Conservation (phyloP, 257 asterid species). For the Coffea eugenioides region DNA sequence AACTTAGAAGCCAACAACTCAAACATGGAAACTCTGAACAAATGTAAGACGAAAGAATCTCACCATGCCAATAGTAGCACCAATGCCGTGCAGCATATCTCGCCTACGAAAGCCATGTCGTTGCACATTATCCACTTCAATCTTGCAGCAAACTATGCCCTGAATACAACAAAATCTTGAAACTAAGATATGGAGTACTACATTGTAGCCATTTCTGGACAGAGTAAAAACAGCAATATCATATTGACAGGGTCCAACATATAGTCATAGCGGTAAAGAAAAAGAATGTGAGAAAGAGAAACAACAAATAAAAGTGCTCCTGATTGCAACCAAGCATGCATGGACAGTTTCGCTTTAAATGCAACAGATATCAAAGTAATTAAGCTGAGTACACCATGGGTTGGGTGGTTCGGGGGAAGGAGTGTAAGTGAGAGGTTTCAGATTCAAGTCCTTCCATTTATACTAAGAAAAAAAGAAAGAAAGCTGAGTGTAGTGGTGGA, state of each 20-base stretch:
- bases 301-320: background rate
- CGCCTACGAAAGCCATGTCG: slow-evolving; percentile 56
- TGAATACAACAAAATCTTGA: slow-evolving; percentile 18
- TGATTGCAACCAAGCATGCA: background rate
- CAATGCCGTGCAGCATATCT: slow-evolving; percentile 55
- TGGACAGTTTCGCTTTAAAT: background rate
- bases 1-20: background rate
- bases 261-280: background rate
- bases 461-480: too few relatives aligned
- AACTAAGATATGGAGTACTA: background rate
- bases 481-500: too few relatives aligned
- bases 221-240: background rate
- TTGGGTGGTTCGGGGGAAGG: too few relatives aligned
- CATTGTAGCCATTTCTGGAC: background rate
- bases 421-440: too few relatives aligned
- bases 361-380: background rate
- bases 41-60: slow-evolving; percentile 27
- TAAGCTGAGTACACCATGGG: too few relatives aligned
- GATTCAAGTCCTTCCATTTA: too few relatives aligned
- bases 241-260: background rate
- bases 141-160: slow-evolving; percentile 54
- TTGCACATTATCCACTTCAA: slow-evolving; percentile 32
- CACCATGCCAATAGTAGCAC: slow-evolving; percentile 70
- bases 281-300: background rate
- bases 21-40: background rate